Evolutionary conservation across 2,329 filamentous ascomycete genomes (phyloP).

Genomic region (Ophiostoma montium): DNA sequence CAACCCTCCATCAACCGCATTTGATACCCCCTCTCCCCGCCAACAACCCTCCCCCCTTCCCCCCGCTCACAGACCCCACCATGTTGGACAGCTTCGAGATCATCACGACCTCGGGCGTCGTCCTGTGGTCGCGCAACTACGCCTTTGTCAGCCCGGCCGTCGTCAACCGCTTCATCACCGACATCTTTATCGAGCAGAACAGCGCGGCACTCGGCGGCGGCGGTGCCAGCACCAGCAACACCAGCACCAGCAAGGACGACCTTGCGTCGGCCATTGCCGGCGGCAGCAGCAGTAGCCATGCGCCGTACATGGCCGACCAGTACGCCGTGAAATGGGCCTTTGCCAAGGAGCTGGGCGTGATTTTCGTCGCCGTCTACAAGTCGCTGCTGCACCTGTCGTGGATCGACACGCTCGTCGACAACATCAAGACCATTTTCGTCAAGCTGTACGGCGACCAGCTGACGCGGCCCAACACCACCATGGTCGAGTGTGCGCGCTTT

Average conservation of each 20-base stretch:
- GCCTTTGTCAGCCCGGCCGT: conserved; percentile 65
- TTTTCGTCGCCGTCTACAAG: conserved; percentile 96
- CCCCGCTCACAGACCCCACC: conserved; percentile 11
- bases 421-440: conserved; percentile 83
- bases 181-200: conserved; percentile 96
- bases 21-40: no score
- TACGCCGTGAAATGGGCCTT: conserved; percentile 92
- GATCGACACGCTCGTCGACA: conserved; percentile 93
- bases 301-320: conserved; percentile 76
- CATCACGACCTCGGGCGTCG: conserved; percentile 86
- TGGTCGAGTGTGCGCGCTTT: conserved; percentile 66
- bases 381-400: conserved; percentile 89
- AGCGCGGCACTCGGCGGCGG: conserved; percentile 39
- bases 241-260: conserved; percentile 37
- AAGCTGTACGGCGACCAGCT: conserved; percentile 82
- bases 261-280: conserved; percentile 46
- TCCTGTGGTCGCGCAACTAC: conserved; percentile 88
- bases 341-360: conserved; percentile 81
- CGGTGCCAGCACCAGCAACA: conserved; percentile 33
- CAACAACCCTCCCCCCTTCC: not conserved
- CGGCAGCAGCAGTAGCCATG: conserved; percentile 17
- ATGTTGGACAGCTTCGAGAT: conserved; percentile 99
- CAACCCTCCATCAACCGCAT: no score
- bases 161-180: conserved; percentile 87
- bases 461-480: conserved; percentile 62